Conservation (phyloP, 495 filamentous ascomycete genomes). For the Schizothecium vesticola region DNA sequence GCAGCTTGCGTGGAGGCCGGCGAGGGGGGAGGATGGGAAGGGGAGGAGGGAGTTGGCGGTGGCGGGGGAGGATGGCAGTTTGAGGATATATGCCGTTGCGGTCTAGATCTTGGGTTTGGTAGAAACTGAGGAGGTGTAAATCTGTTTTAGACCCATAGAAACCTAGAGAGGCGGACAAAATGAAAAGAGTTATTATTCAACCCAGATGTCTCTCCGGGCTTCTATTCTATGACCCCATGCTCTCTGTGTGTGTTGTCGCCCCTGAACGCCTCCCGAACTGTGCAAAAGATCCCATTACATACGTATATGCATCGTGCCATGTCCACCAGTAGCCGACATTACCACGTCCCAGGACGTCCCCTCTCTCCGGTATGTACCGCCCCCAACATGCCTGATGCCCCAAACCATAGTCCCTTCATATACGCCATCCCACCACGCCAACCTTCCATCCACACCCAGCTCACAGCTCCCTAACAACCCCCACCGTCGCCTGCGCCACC, state of each 20-base stretch:
- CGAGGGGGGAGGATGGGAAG: constrained; percentile 12
- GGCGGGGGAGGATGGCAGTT: constrained; percentile 76
- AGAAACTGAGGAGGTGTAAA: neutral
- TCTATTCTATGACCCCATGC: neutral
- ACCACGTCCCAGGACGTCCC: neutral
- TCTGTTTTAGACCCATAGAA: neutral
- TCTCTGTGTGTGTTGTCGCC: neutral
- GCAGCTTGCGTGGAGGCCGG: constrained; percentile 73
- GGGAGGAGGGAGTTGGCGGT: constrained; percentile 60
- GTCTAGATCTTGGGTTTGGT: neutral
- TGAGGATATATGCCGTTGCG: constrained; percentile 64
- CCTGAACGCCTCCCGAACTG: neutral
- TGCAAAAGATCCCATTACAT: neutral
- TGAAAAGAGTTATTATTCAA: neutral
- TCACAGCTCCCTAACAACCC: constrained; percentile 37
- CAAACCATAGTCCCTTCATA: neutral
- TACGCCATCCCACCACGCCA: neutral
- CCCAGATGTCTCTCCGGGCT: neutral
- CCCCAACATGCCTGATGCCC: neutral
- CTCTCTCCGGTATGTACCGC: neutral
- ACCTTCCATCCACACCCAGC: neutral
- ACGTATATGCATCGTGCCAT: neutral
- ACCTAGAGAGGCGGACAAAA: neutral
- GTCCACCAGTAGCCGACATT: neutral
- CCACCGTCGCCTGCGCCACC: constrained; percentile 12